These are phyloP conservation scores for Arthrinium puccinioides DNA, from an alignment of 2,329 filamentous ascomycete genomes.

Conservation along the genomic window DNA sequence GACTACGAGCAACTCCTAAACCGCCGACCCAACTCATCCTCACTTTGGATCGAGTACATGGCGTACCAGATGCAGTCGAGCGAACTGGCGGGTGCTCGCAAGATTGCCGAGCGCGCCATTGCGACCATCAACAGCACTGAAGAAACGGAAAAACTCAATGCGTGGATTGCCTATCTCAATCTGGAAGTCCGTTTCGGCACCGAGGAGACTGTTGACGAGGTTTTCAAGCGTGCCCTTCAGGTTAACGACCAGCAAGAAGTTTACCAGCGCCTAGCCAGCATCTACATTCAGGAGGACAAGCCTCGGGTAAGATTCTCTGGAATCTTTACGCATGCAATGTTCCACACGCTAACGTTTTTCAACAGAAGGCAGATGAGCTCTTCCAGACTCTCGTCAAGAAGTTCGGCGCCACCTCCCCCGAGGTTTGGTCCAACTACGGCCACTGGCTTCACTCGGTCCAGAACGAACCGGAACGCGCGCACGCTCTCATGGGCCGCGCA, in stretches of 20 bases:
- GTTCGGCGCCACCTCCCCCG: constrained; percentile 70
- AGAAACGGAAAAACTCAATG: constrained; percentile 86
- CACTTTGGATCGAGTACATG: constrained; percentile 96
- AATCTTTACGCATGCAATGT: background rate
- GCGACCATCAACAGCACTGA: constrained; percentile 87
- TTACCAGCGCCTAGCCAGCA: constrained; percentile 82
- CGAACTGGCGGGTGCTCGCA: constrained; percentile 80
- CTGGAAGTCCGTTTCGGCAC: constrained; percentile 86
- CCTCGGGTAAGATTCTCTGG: constrained; percentile 53
- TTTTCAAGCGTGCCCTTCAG: constrained; percentile 88
- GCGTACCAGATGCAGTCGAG: constrained; percentile 93
- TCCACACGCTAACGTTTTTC: background rate
- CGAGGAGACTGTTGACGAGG: constrained; percentile 72
- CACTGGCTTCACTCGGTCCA: constrained; percentile 78
- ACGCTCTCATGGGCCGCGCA: constrained; percentile 73
- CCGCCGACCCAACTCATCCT: constrained; percentile 86
- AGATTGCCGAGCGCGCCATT: constrained; percentile 84
- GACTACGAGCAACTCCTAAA: constrained; percentile 93
- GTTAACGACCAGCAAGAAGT: constrained; percentile 90
- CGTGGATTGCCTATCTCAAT: constrained; percentile 93
- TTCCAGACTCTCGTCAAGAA: constrained; percentile 87
- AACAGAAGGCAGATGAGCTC: constrained; percentile 76
- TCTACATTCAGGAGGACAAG: constrained; percentile 90
- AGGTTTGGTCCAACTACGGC: constrained; percentile 91
- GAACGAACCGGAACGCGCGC: constrained; percentile 63